Conservation (phyloP, 345 rosid species). For the Anastatica hierochuntica region DNA sequence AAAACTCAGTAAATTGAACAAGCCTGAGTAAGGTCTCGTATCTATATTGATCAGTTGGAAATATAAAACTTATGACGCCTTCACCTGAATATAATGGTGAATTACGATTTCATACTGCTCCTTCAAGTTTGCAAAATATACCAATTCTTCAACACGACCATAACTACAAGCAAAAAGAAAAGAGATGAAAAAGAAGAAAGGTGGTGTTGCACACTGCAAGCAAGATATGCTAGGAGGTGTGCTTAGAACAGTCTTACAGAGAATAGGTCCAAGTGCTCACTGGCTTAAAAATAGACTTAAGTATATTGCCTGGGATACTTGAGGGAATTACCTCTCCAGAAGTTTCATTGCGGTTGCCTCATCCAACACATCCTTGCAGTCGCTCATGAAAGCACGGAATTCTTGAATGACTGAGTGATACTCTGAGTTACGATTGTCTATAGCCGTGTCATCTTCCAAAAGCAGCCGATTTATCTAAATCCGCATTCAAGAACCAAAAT, state of each 20-base stretch:
- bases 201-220: background rate
- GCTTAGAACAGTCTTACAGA: background rate
- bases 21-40: background rate
- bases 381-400: conserved; percentile 91
- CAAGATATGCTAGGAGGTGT: too few relatives aligned
- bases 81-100: conserved; percentile 87
- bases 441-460: conserved; percentile 87
- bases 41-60: conserved; percentile 4
- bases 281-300: background rate
- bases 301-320: background rate
- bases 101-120: conserved; percentile 88
- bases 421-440: conserved; percentile 70
- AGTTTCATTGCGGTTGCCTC: conserved; percentile 98
- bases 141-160: conserved; percentile 93
- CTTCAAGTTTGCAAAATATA: conserved; percentile 90
- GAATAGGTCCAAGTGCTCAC: background rate
- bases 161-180: conserved; percentile 53
- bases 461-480: conserved; percentile 78
- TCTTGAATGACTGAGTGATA: conserved; percentile 75
- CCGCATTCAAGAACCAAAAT: background rate
- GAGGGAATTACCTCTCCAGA: conserved; percentile 62
- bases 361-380: conserved; percentile 91
- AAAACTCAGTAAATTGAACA: conserved; percentile 10
- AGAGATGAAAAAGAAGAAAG: background rate
- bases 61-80: conserved; percentile 6